Base-by-base conservation (phyloP, 805 yeast genomes). In the Metschnikowia kofuensis region DNA sequence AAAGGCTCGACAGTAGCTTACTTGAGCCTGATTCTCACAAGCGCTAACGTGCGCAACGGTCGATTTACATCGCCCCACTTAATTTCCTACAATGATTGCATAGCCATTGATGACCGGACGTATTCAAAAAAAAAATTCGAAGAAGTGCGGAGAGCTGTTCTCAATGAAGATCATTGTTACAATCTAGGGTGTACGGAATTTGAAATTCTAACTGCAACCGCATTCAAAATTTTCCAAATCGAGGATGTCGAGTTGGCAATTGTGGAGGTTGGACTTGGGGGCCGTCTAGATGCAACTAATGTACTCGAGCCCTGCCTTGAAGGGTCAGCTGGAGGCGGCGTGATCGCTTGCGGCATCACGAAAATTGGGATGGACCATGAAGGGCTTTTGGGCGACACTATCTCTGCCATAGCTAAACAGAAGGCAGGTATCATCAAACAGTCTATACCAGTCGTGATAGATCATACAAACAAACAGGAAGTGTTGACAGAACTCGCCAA, bases 201-300 rank as follows among this genome's bases (percentile, higher is more conserved):
- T 65, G 99, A 92, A 63, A 59, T 87, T 6, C 70, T 89, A 41
- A 89, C 98, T 0, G 92, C 90, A 21, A 81, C 87, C 0, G 98
- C 97, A 1, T 82, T 89, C 57, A 79, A 85, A 56, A 79, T 89
- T 26, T 94, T 94, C 64, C 74, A 75, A 35, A 59, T 76, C 10
- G 72, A 74, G 38, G 65, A 75, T 1, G 85, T 90, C 6, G 83
- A 85, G 26, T 68, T 86, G 47, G 97, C 96, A 0, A 81, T 92
- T 0, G 67, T 92, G n/a, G 99, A 92, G 65, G 97, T 90, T 4
- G 99, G 99, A 0, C 70, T 94, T 7, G 99, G 99, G 2, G 99
- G 99, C 0, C 66, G 87, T 38, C 63, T 82, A 11, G 99, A 92
- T 66, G 89, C 97, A 1, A 92, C 99, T 0, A 92, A 92, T 68